These are phyloP conservation scores for Aspergillus sp. DNA, from an alignment of 2,329 filamentous ascomycete genomes.

Conservation along the genomic window DNA sequence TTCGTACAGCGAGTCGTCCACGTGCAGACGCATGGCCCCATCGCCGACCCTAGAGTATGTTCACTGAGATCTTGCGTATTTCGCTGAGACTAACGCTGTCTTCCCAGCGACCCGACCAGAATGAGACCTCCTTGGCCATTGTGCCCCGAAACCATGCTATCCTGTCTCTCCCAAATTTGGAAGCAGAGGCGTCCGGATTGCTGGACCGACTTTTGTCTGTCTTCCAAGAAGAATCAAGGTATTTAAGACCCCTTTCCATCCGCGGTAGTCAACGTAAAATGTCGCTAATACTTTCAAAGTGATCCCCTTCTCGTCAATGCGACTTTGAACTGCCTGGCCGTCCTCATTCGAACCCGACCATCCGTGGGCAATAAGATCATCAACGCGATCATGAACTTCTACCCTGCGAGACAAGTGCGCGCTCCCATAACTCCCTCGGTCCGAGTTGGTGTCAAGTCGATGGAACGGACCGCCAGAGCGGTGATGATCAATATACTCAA, in stretches of 20 bases:
- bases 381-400: constrained; percentile 83
- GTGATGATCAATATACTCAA: constrained; percentile 81
- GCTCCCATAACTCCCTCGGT: constrained; percentile 74
- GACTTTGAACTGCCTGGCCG: constrained; percentile 83
- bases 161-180: constrained; percentile 76
- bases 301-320: constrained; percentile 88
- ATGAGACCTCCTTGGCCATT: constrained; percentile 83
- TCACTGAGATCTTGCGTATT: constrained; percentile 2
- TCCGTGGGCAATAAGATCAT: constrained; percentile 82
- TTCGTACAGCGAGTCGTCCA: constrained; percentile 93
- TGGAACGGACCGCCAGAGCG: constrained; percentile 89
- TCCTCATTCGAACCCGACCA: constrained; percentile 78
- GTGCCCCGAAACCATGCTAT: constrained; percentile 81
- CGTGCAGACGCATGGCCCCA: constrained; percentile 82
- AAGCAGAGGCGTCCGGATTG: constrained; percentile 89
- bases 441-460: constrained; percentile 83
- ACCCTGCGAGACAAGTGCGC: constrained; percentile 79
- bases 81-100: constrained; percentile 14
- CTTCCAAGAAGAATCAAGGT: constrained; percentile 85
- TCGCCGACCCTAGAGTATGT: constrained; percentile 78
- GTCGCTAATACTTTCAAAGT: constrained; percentile 48
- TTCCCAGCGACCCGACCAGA: constrained; percentile 66
- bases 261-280: neutral
- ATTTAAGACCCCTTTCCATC: constrained; percentile 19
- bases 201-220: constrained; percentile 83